Evolutionary conservation across 768 basidiomycete species (phyloP).

Genomic region (Lactarius vividus): DNA sequence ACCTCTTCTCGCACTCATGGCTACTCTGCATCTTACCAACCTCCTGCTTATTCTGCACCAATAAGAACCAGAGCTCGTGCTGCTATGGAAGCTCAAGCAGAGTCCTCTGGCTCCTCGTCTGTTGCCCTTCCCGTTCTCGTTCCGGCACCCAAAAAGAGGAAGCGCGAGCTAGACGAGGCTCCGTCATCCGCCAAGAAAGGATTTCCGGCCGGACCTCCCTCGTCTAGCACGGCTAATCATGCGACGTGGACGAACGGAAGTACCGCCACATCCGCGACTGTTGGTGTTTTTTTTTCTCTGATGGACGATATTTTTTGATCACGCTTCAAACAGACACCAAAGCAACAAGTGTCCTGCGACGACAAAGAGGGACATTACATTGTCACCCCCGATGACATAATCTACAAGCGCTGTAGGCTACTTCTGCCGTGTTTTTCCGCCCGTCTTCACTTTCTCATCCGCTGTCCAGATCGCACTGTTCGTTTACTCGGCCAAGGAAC

Average conservation of each 20-base stretch:
- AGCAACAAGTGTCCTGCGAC: conserved; percentile 74
- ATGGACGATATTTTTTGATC: conserved; percentile 33
- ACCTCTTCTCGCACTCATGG: conserved; percentile 61
- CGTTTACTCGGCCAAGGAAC: conserved; percentile 93
- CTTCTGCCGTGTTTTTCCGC: not conserved
- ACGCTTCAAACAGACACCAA: conserved; percentile 51
- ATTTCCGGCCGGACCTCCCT: conserved; percentile 47
- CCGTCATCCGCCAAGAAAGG: conserved; percentile 69
- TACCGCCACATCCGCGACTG: conserved; percentile 64
- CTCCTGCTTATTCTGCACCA: conserved; percentile 69
- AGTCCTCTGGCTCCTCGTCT: conserved; percentile 64
- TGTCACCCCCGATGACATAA: conserved; percentile 86
- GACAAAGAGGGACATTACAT: conserved; percentile 99
- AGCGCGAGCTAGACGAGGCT: conserved; percentile 71
- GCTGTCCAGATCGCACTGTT: conserved; percentile 80
- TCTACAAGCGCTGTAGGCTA: conserved; percentile 76
- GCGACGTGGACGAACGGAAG: conserved; percentile 70
- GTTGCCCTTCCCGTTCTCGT: conserved; percentile 64
- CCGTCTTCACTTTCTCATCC: conserved; percentile 10
- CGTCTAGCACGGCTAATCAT: conserved; percentile 47
- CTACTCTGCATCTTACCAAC: conserved; percentile 79
- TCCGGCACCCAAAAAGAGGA: conserved; percentile 80
- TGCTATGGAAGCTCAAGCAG: conserved; percentile 79
- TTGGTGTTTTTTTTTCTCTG: conserved; percentile 40
- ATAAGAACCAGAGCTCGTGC: conserved; percentile 83